A percentile compares a stretch with the other conserved stretches of the same genome.
Conservation (phyloP, 257 asterid species). For the Solanum stenotomum region DNA sequence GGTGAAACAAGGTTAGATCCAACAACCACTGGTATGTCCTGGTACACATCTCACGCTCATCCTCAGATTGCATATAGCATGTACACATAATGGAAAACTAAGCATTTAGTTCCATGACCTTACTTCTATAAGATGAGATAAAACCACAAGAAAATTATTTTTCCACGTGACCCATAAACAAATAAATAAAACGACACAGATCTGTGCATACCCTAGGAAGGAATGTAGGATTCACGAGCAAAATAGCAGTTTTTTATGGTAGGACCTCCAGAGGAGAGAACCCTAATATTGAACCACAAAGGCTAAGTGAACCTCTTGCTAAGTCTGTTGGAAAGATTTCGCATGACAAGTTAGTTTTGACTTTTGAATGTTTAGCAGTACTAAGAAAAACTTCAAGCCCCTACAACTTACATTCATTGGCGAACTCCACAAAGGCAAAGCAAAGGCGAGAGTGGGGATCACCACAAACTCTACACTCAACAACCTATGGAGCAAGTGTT, state of each 20-base stretch:
- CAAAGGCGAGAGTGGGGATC: no score
- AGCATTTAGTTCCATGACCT: not conserved
- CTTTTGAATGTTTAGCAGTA: no score
- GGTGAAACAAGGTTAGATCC: no score
- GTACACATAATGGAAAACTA: not conserved
- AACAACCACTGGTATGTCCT: constrained; percentile 28
- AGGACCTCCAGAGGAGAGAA: no score
- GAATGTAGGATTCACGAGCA: no score
- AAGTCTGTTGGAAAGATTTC: no score
- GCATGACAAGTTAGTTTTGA: no score
- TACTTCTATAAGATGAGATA: not conserved
- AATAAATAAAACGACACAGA: not conserved
- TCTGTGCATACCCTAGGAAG: constrained; percentile 11
- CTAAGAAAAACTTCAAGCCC: no score
- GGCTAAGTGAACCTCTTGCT: no score
- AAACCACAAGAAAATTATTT: not conserved
- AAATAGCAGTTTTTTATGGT: no score
- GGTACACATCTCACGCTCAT: constrained; percentile 93
- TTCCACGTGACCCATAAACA: not conserved
- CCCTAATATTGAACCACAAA: no score
- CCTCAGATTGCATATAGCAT: constrained; percentile 51
- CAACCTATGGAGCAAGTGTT: constrained; percentile 48
- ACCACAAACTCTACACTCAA: constrained; percentile 91
- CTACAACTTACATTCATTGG: no score
- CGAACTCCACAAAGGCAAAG: not conserved